Conservation (phyloP, 495 filamentous ascomycete species). For the Articulospora tetracladia region DNA sequence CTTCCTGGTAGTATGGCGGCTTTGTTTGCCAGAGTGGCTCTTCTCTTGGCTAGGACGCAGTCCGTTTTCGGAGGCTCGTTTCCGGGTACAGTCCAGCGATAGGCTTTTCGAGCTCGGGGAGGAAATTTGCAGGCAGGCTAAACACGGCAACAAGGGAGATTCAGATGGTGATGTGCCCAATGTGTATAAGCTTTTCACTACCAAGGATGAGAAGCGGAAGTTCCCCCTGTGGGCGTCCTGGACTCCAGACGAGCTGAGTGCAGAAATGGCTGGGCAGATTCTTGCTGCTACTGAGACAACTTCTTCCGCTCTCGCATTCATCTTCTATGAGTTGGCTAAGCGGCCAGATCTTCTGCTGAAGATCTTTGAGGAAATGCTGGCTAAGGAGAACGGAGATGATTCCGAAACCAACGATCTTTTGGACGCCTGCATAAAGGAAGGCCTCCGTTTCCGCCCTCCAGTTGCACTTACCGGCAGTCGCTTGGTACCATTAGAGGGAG, state of each 20-base stretch:
- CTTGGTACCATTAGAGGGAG: background rate
- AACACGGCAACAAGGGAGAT: background rate
- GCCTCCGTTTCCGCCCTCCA: background rate
- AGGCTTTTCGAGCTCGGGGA: background rate
- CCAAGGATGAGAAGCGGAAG: background rate
- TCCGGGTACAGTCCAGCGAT: background rate
- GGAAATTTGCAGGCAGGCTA: background rate
- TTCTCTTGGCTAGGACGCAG: background rate
- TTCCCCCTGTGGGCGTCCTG: background rate
- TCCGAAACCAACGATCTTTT: background rate
- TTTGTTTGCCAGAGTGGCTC: background rate
- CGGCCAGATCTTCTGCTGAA: background rate
- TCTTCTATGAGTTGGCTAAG: conserved; percentile 2
- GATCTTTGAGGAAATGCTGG: background rate
- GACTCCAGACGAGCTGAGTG: background rate
- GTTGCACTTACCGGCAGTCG: background rate
- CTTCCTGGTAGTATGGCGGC: conserved; percentile 1
- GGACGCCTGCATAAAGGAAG: conserved; percentile 1
- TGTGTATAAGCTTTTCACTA: background rate
- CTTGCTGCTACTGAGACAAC: conserved; percentile 3
- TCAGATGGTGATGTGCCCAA: background rate
- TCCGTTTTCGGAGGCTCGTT: background rate
- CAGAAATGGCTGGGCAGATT: conserved; percentile 1
- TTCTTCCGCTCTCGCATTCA: background rate
- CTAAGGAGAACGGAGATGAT: background rate